Evolutionary conservation across 108 stramenopile species (phyloP).

Genomic region (Skeletonema marinoi): DNA sequence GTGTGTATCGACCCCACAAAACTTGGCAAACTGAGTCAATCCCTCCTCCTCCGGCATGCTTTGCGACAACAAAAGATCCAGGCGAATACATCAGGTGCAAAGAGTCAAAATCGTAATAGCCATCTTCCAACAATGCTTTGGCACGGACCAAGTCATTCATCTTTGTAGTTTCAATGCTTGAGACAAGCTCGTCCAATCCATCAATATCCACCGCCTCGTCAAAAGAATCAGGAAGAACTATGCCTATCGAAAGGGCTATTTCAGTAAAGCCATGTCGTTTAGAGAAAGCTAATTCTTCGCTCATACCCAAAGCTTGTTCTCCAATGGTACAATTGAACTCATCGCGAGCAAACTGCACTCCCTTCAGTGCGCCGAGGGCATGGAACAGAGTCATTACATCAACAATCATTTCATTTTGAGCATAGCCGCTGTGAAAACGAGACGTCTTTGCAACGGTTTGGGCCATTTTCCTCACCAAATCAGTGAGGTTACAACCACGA

Average conservation of each 20-base stretch:
- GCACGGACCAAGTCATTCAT: conserved; percentile 27
- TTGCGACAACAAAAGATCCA: conserved; percentile 53
- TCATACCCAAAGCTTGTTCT: background rate
- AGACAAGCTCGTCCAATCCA: conserved; percentile 63
- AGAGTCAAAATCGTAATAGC: conserved; percentile 69
- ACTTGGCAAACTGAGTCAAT: conserved; percentile 64
- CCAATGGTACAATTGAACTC: conserved; percentile 55
- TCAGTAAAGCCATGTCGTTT: conserved; percentile 60
- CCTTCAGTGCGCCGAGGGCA: conserved; percentile 62
- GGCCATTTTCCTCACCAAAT: conserved; percentile 58
- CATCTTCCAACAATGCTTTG: conserved; percentile 26
- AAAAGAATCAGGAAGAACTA: conserved; percentile 16
- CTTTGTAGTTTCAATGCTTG: conserved; percentile 38
- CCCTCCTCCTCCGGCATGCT: conserved; percentile 56
- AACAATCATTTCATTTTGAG: conserved; percentile 32
- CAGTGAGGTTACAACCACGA: conserved; percentile 20
- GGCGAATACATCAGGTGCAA: conserved; percentile 48
- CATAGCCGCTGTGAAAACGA: background rate
- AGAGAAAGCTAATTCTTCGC: conserved; percentile 21
- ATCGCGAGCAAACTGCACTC: conserved; percentile 59
- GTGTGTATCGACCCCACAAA: conserved; percentile 60
- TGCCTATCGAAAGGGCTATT: conserved; percentile 51
- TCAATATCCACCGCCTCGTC: conserved; percentile 37
- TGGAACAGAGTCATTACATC: conserved; percentile 52
- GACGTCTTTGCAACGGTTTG: conserved; percentile 57